Evolutionary conservation across 2,329 filamentous ascomycete genomes (phyloP).

Genomic region (Septoria petroselini): DNA sequence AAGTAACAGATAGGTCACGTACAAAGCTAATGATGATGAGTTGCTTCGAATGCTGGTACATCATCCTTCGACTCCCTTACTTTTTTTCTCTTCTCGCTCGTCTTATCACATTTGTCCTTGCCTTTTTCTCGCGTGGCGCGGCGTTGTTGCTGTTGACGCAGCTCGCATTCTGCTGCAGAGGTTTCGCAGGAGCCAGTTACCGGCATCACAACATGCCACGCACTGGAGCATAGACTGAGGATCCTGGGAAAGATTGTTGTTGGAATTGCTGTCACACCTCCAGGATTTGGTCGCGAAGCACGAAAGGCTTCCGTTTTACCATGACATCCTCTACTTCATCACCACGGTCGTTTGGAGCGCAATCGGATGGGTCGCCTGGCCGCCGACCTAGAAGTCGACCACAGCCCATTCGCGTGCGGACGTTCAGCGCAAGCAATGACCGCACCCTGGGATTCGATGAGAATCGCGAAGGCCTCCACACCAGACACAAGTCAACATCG

Average conservation of each 20-base stretch:
- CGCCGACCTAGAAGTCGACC: conserved; percentile 22
- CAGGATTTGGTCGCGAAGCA: neutral
- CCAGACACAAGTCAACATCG: conserved; percentile 22
- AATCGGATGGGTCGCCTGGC: conserved; percentile 4
- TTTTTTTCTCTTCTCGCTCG: conserved; percentile 5
- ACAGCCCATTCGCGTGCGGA: conserved; percentile 24
- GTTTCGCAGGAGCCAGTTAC: neutral
- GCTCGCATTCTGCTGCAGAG: neutral
- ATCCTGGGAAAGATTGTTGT: neutral
- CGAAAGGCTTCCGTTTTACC: neutral
- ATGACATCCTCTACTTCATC: neutral
- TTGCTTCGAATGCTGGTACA: conserved; percentile 1
- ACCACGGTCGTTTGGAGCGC: neutral
- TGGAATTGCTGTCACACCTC: neutral
- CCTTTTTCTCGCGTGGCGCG: neutral
- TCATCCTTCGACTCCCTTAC: conserved; percentile 8
- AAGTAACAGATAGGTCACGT: neutral
- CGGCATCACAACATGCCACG: neutral
- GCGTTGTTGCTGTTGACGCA: neutral
- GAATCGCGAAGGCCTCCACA: conserved; percentile 16
- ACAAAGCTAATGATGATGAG: neutral
- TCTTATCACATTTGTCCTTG: neutral
- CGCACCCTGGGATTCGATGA: conserved; percentile 19
- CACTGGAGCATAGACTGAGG: neutral
- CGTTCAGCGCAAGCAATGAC: conserved; percentile 21